These are phyloP conservation scores for Crucibulum laeve DNA, from an alignment of 768 basidiomycete species.

Conservation along the genomic window DNA sequence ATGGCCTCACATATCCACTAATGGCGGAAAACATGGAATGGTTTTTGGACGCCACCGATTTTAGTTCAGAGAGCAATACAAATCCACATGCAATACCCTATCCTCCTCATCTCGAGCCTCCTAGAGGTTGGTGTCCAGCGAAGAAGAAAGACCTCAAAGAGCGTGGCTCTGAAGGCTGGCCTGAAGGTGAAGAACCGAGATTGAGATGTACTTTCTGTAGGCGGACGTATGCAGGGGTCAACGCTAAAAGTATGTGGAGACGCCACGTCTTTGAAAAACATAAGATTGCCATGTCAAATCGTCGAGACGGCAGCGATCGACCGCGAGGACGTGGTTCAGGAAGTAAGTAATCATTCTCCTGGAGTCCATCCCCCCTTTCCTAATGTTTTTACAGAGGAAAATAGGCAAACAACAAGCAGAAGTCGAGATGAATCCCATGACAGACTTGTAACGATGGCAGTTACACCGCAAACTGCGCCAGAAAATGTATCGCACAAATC, in stretches of 20 bases:
- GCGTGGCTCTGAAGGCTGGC: constrained; percentile 65
- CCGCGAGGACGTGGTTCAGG: constrained; percentile 60
- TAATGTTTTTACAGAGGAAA: constrained; percentile 44
- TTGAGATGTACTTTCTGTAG: constrained; percentile 83
- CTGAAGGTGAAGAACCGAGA: constrained; percentile 76
- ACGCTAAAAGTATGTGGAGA: constrained; percentile 91
- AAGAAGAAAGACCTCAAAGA: constrained; percentile 78
- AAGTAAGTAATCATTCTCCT: constrained; percentile 40
- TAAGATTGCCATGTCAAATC: constrained; percentile 86
- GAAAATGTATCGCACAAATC: constrained; percentile 35
- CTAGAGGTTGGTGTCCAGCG: constrained; percentile 83
- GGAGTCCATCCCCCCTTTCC: constrained; percentile 2
- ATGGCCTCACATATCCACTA: constrained; percentile 66
- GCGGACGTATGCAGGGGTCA: constrained; percentile 79
- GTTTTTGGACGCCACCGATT: constrained; percentile 73
- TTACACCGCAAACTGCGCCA: constrained; percentile 32
- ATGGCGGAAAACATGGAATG: constrained; percentile 77
- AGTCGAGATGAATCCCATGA: constrained; percentile 36
- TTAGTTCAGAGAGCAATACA: constrained; percentile 39
- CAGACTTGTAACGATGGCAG: constrained; percentile 35
- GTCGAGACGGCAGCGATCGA: constrained; percentile 66
- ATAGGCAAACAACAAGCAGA: constrained; percentile 29
- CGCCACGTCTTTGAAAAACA: constrained; percentile 88
- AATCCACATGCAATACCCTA: constrained; percentile 60
- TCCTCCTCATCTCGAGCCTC: constrained; percentile 75